phyloP scores from a whole-genome alignment of 257 asterid genomes.

The Nicotiana undulata region DNA sequence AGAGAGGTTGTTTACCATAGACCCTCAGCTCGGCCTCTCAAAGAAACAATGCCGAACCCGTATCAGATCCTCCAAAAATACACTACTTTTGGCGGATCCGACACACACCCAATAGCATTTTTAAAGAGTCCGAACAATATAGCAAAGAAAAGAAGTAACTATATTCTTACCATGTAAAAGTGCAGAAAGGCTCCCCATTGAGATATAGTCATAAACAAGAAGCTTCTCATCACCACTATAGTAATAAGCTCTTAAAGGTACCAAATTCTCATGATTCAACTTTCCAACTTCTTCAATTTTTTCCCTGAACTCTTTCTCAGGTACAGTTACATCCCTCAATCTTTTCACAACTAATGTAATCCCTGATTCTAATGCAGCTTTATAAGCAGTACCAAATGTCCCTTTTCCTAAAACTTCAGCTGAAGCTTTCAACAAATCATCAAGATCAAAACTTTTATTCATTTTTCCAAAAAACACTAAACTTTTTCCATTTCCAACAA shows the following conservation, averaged over 20 bases:
- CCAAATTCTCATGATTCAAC: slow-evolving; percentile 62
- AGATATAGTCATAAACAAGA: slow-evolving; percentile 80
- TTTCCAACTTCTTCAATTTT: slow-evolving; percentile 80
- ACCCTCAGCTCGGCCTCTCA: no score
- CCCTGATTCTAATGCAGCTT: slow-evolving; percentile 69
- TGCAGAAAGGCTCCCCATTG: slow-evolving; percentile 92
- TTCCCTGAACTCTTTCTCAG: slow-evolving; percentile 71
- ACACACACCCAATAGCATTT: no score
- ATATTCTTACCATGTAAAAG: slow-evolving; percentile 66
- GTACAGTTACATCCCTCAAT: slow-evolving; percentile 57
- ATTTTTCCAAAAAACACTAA: slow-evolving; percentile 49
- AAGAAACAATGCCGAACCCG: no score
- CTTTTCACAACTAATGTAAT: slow-evolving; percentile 77
- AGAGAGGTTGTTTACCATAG: no score
- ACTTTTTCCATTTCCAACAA: slow-evolving; percentile 32
- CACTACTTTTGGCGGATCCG: no score
- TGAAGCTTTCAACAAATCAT: slow-evolving; percentile 81
- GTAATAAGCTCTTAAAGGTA: slow-evolving; percentile 77
- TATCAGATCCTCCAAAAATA: no score
- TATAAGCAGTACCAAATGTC: slow-evolving; percentile 80
- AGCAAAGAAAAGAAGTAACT: neutral
- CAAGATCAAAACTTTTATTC: slow-evolving; percentile 51
- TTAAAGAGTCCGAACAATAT: no score
- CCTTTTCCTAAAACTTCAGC: slow-evolving; percentile 99
- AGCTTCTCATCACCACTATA: slow-evolving; percentile 65